Base-by-base conservation (phyloP, 1,284 basidiomycete species). In the Phenoliferia sp. region DNA sequence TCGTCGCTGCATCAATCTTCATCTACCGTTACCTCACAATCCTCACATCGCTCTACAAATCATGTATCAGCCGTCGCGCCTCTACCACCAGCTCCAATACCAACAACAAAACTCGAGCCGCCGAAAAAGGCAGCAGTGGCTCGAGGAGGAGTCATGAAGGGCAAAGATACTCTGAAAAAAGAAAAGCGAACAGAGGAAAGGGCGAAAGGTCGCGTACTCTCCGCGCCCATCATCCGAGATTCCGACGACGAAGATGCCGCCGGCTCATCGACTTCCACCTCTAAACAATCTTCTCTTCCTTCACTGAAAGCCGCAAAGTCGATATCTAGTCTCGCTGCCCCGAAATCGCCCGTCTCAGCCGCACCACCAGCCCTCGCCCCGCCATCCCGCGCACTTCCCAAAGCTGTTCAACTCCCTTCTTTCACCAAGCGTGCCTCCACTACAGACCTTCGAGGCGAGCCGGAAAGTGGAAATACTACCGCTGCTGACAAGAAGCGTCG, bases 121-220 rank as follows among this genome's bases (percentile, higher is more conserved):
- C 12, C 48, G 63, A 39, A 48, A n/a, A 44, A 28, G 55, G 28
- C 19, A 31, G 58, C 28, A 16, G 64, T 64, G 0, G 69, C 66
- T 3, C 62, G 69, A 17, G 69, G 70, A 0, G 70, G 70, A 3
- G 10, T 71, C 19, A 33, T 71, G 48, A 68, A 69, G 44, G 69
- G 70, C 9, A 74, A 72, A 48, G 65, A 67, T 17, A 58, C 58
- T 32, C 58, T 67, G 39, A 73, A 71, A 62, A 70, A 73, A 28
- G 66, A 68, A 33, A 63, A 63, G 55, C 44, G 36, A 31, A 60
- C 60, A 26, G 59, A 60, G n/a, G 59, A 64, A 54, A 26, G 63
- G 7, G 56, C 9, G 16, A 54, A 26, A 26, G 61, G 34, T 26
- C 9, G 59, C 1, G 22, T 34, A 7, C 2, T 33, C 7, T 61